phyloP scores from a whole-genome alignment of 352 stramenopile genomes.

The Phytophthora pisi region DNA sequence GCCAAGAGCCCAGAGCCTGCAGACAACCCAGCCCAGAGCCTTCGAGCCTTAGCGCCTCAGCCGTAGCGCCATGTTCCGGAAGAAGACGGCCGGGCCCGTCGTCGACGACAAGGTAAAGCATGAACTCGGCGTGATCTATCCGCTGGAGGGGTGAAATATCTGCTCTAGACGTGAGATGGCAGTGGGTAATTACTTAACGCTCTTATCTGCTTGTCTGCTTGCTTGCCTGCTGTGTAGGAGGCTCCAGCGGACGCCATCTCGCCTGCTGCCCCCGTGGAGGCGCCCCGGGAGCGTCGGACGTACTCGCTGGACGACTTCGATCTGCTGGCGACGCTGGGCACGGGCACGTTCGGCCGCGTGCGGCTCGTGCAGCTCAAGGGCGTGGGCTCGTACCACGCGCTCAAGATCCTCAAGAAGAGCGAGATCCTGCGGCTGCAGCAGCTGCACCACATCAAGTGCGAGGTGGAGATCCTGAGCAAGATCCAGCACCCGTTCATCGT shows the following conservation, averaged over 20 bases:
- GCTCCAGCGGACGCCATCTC: slow-evolving; percentile 60
- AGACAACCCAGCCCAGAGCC: no score
- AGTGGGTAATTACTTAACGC: neutral
- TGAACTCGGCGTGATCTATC: neutral
- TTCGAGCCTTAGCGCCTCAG: no score
- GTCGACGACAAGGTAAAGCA: slow-evolving; percentile 36
- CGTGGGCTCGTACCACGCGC: slow-evolving; percentile 69
- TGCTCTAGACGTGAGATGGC: no score
- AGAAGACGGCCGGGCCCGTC: slow-evolving; percentile 34
- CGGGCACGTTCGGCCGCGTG: slow-evolving; percentile 90
- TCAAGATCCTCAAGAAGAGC: slow-evolving; percentile 94
- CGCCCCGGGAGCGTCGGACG: slow-evolving; percentile 30
- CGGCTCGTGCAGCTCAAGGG: slow-evolving; percentile 77
- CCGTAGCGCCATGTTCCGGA: slow-evolving; percentile 40
- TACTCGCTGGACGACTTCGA: slow-evolving; percentile 81
- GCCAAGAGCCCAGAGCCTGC: neutral
- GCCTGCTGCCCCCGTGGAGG: slow-evolving; percentile 45
- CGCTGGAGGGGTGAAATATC: no score
- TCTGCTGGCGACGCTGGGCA: slow-evolving; percentile 78
- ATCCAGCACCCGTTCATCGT: slow-evolving; percentile 93
- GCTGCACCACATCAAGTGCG: slow-evolving; percentile 92
- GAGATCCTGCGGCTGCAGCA: slow-evolving; percentile 90
- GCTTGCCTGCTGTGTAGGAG: slow-evolving; percentile 28
- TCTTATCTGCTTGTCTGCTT: neutral
- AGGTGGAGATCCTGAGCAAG: slow-evolving; percentile 88